phyloP scores from a whole-genome alignment of 208 protist genomes.

The Leishmania aethiopica region DNA sequence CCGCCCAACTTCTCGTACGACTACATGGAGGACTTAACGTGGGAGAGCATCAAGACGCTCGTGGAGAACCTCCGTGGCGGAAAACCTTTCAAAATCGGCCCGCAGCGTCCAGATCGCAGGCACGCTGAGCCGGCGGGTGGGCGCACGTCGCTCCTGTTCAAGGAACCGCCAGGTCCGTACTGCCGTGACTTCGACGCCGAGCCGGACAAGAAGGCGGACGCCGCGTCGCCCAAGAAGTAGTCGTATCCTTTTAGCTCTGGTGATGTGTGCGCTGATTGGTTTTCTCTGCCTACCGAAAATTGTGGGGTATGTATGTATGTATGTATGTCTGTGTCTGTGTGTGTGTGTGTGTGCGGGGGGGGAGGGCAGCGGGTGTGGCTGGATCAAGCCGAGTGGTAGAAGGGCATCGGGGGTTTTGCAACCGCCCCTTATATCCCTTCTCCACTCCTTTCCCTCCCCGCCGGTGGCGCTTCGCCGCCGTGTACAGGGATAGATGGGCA shows the following conservation, averaged over 20 bases:
- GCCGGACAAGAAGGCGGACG: conserved; percentile 45
- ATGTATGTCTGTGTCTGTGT: conserved; percentile 17
- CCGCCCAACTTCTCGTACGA: conserved; percentile 91
- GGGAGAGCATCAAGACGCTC: conserved; percentile 81
- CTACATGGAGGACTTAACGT: conserved; percentile 91
- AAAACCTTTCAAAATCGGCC: conserved; percentile 75
- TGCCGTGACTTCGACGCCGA: conserved; percentile 86
- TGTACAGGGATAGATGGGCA: not conserved
- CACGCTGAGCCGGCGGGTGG: conserved; percentile 80
- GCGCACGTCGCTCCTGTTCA: conserved; percentile 85
- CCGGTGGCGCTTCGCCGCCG: not conserved
- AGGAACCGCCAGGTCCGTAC: conserved; percentile 82
- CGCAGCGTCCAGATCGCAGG: conserved; percentile 71
- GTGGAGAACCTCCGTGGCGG: conserved; percentile 80
- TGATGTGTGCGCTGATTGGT: not conserved
- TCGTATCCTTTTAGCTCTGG: not conserved
- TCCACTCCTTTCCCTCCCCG: not conserved
- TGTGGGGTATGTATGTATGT: not conserved
- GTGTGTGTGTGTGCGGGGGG: conserved; percentile 1
- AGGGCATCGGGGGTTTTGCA: not conserved
- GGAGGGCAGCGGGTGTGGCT: not conserved
- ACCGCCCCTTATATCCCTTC: not conserved
- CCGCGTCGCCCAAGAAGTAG: conserved; percentile 35
- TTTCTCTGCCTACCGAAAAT: not conserved
- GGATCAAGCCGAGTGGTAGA: not conserved